These are phyloP conservation scores for Lyophyllum semitale DNA, from an alignment of 768 basidiomycete species.

Conservation along the genomic window DNA sequence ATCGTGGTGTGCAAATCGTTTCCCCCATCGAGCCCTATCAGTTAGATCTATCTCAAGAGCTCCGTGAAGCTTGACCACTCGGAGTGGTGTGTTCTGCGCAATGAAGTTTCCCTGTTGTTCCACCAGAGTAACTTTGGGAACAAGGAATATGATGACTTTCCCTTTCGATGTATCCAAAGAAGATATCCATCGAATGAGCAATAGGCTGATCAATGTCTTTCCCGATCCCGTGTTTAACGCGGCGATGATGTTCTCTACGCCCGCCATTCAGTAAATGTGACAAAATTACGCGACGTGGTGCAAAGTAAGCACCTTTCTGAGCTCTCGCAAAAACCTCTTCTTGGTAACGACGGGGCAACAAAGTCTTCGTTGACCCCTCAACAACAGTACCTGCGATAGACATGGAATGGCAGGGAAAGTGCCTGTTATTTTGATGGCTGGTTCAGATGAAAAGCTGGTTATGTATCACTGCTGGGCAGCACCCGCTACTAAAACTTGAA, in stretches of 20 bases:
- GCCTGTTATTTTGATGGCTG: no score
- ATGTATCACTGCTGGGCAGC: neutral
- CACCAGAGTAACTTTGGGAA: constrained; percentile 84
- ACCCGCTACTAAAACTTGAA: neutral
- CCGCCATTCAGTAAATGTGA: constrained; percentile 14
- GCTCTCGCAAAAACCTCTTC: constrained; percentile 71
- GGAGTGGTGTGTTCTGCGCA: constrained; percentile 60
- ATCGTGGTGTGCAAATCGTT: constrained; percentile 62
- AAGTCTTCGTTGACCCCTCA: constrained; percentile 5
- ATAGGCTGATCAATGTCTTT: constrained; percentile 74
- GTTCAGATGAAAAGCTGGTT: neutral
- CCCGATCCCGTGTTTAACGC: constrained; percentile 79
- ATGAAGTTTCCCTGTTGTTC: constrained; percentile 79
- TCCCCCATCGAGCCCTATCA: constrained; percentile 65
- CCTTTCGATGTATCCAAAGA: constrained; percentile 46
- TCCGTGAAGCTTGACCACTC: constrained; percentile 71
- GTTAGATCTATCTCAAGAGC: constrained; percentile 71
- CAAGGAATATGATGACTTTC: constrained; percentile 78
- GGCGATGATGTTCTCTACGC: constrained; percentile 64
- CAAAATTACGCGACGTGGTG: neutral
- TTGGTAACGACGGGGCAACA: constrained; percentile 58
- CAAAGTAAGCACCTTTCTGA: constrained; percentile 37
- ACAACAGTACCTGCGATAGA: neutral
- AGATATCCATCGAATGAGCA: constrained; percentile 78
- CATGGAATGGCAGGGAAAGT: neutral